phyloP scores from a whole-genome alignment of 495 filamentous ascomycete species.

The Daldinia concentrica region DNA sequence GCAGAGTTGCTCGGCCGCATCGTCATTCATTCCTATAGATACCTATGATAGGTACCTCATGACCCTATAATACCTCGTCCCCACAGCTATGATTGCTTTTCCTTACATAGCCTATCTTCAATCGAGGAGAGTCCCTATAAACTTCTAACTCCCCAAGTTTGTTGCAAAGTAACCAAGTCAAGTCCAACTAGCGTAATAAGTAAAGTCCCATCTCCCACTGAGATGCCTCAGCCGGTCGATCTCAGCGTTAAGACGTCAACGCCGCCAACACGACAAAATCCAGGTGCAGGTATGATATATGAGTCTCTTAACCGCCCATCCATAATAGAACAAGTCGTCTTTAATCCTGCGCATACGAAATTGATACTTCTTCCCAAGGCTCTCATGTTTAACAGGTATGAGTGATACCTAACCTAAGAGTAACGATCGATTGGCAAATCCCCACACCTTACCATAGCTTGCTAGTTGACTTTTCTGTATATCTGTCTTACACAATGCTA shows the following conservation, averaged over 20 bases:
- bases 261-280: constrained; percentile 38
- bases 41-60: too few relatives aligned
- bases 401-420: constrained; percentile 24
- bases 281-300: constrained; percentile 37
- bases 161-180: constrained; percentile 1
- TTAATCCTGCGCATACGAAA: constrained; percentile 14
- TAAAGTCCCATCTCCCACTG: constrained; percentile 7
- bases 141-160: constrained; percentile 3
- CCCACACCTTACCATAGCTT: constrained; percentile 9
- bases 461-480: neutral
- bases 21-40: constrained; percentile 29
- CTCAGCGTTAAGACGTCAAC: constrained; percentile 33
- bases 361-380: constrained; percentile 17
- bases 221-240: constrained; percentile 39
- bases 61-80: constrained; percentile 3
- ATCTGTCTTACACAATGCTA: neutral
- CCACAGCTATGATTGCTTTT: constrained; percentile 12
- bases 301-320: constrained; percentile 4
- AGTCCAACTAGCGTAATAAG: constrained; percentile 5
- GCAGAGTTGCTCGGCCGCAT: constrained; percentile 24
- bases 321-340: neutral
- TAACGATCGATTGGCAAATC: constrained; percentile 14
- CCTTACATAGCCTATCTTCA: neutral
- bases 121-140: constrained; percentile 16
- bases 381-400: constrained; percentile 12